Base-by-base conservation (phyloP, 2,329 filamentous ascomycete genomes). In the Chaetomium sp. region DNA sequence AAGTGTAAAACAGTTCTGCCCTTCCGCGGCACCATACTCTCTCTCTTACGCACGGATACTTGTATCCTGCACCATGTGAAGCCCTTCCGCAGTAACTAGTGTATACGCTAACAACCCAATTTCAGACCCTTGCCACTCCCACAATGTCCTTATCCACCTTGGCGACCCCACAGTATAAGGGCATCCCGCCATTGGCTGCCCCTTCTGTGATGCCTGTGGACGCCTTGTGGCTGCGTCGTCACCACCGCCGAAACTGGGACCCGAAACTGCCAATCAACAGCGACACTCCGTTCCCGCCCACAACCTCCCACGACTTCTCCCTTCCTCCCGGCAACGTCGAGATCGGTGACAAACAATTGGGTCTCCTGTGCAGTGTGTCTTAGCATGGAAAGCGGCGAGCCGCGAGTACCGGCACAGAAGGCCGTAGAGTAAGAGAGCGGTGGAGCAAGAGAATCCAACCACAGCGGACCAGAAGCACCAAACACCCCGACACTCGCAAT, bases 331-430 rank as follows among this genome's bases (percentile, higher is more conserved):
- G n/a, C 29, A 13, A 29, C 45, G 35, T 50, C 50, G 9, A 25
- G 29, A 5, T 10, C 38, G 21, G 54, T 38, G 59, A 35, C 47
- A 19, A 29, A 56, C 35, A 60, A 16, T 65, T 38, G 57, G 38
- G 51, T 60, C 57, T 27, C 21, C 33, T 56, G 55, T 23, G 50
- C 55, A 25, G 59, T 27, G 59, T 53, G 23, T 60, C 27, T 53
- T 33, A 68, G 66, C 42, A 68, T 68, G 67, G 67, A 67, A 67
- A 62, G 35, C 38, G 51, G 62, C 47, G 49, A 56, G 57, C 50
- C 58, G 42, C 57, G 33, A 63, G 60, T 59, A 62, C 57, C 57
- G 64, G 61, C 67, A 62, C 47, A 64, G 47, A 62, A 58, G 42
- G 67, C 67, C 64, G 64, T 56, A 65, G 47, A 63, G 25, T 31